Evolutionary conservation across 2,329 filamentous ascomycete species (phyloP).

Genomic region (Cephalotrichum gorgonifer): DNA sequence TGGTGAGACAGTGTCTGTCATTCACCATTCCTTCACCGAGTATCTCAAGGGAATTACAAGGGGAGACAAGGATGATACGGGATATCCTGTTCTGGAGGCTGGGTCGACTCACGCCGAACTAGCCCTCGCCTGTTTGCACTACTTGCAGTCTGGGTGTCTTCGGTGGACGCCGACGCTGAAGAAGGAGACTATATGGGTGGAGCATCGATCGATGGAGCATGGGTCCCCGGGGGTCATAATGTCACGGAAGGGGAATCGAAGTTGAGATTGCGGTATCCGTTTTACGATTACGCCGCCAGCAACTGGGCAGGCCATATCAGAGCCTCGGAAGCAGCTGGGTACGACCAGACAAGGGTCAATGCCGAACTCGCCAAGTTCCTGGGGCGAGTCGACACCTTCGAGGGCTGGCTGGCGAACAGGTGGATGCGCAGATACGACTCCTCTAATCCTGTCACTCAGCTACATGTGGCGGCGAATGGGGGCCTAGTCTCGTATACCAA

Average conservation of each 20-base stretch:
- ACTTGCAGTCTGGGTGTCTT: slow-evolving; percentile 12
- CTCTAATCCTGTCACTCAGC: too few relatives aligned
- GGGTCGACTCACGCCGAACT: slow-evolving; percentile 13
- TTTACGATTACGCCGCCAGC: slow-evolving; percentile 17
- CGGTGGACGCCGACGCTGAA: too few relatives aligned
- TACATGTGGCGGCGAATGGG: slow-evolving; percentile 6
- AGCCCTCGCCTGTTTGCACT: slow-evolving; percentile 11
- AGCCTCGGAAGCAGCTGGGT: slow-evolving; percentile 10
- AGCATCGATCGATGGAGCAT: too few relatives aligned
- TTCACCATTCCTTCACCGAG: slow-evolving; percentile 39
- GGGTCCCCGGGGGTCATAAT: too few relatives aligned
- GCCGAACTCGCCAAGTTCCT: background rate
- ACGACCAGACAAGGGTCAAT: slow-evolving; percentile 8
- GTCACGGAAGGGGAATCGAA: too few relatives aligned
- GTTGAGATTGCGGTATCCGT: slow-evolving; percentile 13
- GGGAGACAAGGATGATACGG: background rate
- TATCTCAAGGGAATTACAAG: slow-evolving; percentile 18
- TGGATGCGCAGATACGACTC: too few relatives aligned
- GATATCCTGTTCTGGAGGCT: slow-evolving; percentile 10
- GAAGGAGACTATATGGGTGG: too few relatives aligned
- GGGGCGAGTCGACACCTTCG: background rate
- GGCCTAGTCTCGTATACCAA: slow-evolving; percentile 8
- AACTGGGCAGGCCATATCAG: slow-evolving; percentile 18
- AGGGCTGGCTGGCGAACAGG: background rate
- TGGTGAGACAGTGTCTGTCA: slow-evolving; percentile 31